Conservation (phyloP, 805 yeast species). For the Sungouiella thailandica region DNA sequence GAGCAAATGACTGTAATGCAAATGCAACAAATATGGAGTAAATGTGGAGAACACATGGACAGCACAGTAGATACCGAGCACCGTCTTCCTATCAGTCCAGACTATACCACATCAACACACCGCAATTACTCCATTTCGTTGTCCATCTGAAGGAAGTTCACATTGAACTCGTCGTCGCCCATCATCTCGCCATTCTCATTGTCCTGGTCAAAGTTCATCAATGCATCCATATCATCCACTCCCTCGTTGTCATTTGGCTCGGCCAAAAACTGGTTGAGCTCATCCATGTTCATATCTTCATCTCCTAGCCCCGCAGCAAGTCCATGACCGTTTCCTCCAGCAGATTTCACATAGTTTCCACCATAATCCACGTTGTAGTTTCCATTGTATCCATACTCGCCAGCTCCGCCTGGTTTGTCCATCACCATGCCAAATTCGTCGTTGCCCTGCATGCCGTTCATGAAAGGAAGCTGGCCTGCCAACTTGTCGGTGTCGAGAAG, state of each 20-base stretch:
- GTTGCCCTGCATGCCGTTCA: neutral
- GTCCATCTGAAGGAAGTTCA: conserved; percentile 31
- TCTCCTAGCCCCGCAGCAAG: neutral
- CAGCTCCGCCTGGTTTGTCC: neutral
- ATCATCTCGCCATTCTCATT: conserved; percentile 7
- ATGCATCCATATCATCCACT: conserved; percentile 17
- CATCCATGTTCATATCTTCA: conserved; percentile 14
- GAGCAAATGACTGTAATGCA: too few species aligned
- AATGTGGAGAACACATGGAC: too few species aligned
- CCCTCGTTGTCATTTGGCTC: conserved; percentile 9
- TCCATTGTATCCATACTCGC: neutral
- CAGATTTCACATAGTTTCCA: neutral
- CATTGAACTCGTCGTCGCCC: conserved; percentile 31
- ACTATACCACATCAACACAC: too few species aligned
- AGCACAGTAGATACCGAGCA: too few species aligned
- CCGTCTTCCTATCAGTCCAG: too few species aligned
- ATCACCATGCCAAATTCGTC: neutral
- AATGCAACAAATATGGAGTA: too few species aligned
- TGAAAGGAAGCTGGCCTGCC: neutral
- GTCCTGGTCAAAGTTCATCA: conserved; percentile 14
- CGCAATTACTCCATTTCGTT: too few species aligned
- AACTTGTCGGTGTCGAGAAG: conserved; percentile 1
- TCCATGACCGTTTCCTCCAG: neutral
- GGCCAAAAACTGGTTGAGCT: conserved; percentile 15
- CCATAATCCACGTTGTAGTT: conserved; percentile 8